Evolutionary conservation across 176 grass and related monocot species (phyloP).

Genomic region (Phragmites australis): DNA sequence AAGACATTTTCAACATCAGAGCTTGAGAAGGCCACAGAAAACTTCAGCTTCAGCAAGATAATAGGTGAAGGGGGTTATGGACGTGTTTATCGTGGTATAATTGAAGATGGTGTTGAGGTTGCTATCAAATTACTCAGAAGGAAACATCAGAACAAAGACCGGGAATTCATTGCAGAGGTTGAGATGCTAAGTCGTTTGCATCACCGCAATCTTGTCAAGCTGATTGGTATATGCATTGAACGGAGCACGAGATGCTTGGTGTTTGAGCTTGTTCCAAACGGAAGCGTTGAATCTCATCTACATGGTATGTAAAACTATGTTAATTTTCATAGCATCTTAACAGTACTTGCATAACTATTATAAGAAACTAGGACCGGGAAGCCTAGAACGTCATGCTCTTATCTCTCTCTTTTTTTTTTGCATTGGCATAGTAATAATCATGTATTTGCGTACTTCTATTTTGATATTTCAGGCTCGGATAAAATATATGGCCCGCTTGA

Average conservation of each 20-base stretch:
- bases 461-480: slow-evolving; percentile 55
- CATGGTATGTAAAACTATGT: slow-evolving; percentile 59
- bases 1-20: slow-evolving; percentile 71
- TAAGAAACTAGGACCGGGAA: neutral
- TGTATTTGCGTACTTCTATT: neutral
- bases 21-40: slow-evolving; percentile 85
- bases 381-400: neutral
- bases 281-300: slow-evolving; percentile 94
- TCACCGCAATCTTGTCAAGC: slow-evolving; percentile 97
- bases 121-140: slow-evolving; percentile 93
- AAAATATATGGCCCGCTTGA: slow-evolving; percentile 68
- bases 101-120: slow-evolving; percentile 69
- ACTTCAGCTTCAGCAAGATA: slow-evolving; percentile 73
- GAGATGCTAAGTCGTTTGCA: slow-evolving; percentile 96
- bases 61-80: slow-evolving; percentile 94
- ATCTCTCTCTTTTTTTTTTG: no score
- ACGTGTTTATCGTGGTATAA: slow-evolving; percentile 68
- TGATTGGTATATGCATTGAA: slow-evolving; percentile 92
- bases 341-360: neutral
- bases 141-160: slow-evolving; percentile 72
- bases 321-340: slow-evolving; percentile 13
- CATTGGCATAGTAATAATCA: neutral
- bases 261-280: slow-evolving; percentile 88
- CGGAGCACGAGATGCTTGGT: slow-evolving; percentile 73
- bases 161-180: slow-evolving; percentile 91